Evolutionary conservation across 73 alveolate species (phyloP), one percentile per base, ranked within the genome.

Genomic region (Paramecium sonneborni): DNA sequence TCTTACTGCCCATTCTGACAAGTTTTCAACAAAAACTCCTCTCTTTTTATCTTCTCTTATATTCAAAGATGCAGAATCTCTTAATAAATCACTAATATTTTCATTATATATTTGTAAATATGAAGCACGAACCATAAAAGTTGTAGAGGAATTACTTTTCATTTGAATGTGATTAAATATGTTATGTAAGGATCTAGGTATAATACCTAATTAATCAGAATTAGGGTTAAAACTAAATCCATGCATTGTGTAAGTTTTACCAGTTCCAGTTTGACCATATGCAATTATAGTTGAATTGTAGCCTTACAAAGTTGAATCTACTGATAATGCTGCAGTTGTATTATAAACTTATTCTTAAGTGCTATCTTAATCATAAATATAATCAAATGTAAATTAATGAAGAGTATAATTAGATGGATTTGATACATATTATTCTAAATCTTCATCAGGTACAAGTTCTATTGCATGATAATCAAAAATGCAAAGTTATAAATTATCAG

Each of bases 1-100:
- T 30, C 99, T 62, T 11, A 98, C 99, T 18, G 99, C 99, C 99
- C 99, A 98, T 92, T 98, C 99, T 85, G 97, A 87, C 44, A 98
- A 92, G 44, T 98, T 98, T 57, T 98, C 99, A 10, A 98, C 99
- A 95, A 95, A 97, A 57, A 98, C 96, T 6, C 99, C 99, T 72
- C 96, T 93, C 91, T 97, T 96, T 79, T 97, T 97, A 88, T 97
- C 99, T 93, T 98, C 99, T 95, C 99, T 96, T 38, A 98, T 98
- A 72, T 92, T 92, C 58, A 93, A 92, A 3, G 93, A 26, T 37
- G 52, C 24, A 37, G 48, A 74, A 38, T 91, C 96, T 1, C 92
- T 72, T 35, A 93, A 35, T 76, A 93, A 56, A 92, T 93, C 96
- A 23, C 93, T 74, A 5, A 98, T 95, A 62, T 95, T 95, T 85